These are phyloP conservation scores for Phaeosphaeriaceae sp. DNA, from an alignment of 2,329 filamentous ascomycete genomes.

Conservation along the genomic window DNA sequence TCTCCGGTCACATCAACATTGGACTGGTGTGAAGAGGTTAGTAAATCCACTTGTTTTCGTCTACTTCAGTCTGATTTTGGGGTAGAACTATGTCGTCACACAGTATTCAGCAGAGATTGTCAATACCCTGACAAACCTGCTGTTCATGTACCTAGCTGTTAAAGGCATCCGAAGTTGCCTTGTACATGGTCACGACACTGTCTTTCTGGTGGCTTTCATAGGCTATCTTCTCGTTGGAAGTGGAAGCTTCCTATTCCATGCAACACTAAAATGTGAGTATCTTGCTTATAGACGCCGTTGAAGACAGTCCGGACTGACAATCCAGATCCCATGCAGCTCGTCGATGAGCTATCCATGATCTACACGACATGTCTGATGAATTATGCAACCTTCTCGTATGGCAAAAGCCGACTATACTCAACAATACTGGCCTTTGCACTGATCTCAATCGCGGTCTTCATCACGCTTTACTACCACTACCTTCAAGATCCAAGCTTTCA, in stretches of 20 bases:
- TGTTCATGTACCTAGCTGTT: slow-evolving; percentile 80
- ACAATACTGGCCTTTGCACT: slow-evolving; percentile 64
- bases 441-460: slow-evolving; percentile 63
- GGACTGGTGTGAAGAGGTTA: slow-evolving; percentile 82
- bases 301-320: slow-evolving; percentile 57
- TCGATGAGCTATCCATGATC: slow-evolving; percentile 75
- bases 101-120: slow-evolving; percentile 78
- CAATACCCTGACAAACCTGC: slow-evolving; percentile 80
- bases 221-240: slow-evolving; percentile 68
- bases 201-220: slow-evolving; percentile 73
- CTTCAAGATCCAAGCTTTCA: slow-evolving; percentile 85
- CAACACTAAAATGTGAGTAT: slow-evolving; percentile 66
- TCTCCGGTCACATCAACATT: slow-evolving; percentile 73
- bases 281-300: neutral
- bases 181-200: slow-evolving; percentile 73
- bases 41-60: slow-evolving; percentile 4
- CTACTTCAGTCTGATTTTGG: slow-evolving; percentile 12
- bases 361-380: slow-evolving; percentile 73
- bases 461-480: slow-evolving; percentile 82
- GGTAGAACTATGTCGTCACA: slow-evolving; percentile 76
- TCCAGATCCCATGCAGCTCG: slow-evolving; percentile 72
- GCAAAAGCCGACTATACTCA: slow-evolving; percentile 60
- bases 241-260: slow-evolving; percentile 69
- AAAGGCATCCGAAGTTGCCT: slow-evolving; percentile 78
- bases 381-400: slow-evolving; percentile 78